Conservation (phyloP, 805 yeast genomes). For the Candida montana region DNA sequence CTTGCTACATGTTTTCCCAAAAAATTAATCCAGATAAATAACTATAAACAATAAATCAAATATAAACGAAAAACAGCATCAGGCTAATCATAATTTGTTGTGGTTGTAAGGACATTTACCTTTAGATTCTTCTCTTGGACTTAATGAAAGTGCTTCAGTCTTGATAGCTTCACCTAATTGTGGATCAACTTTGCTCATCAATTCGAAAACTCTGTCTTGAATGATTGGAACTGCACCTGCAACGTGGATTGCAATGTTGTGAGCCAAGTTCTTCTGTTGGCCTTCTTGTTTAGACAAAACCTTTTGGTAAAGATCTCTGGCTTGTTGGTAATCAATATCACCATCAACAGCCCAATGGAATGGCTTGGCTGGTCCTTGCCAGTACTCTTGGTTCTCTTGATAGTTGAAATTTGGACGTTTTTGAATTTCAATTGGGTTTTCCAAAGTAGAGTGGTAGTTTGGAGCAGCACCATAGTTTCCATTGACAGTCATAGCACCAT, state of each 20-base stretch:
- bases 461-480: constrained; percentile 76
- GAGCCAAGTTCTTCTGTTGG: constrained; percentile 79
- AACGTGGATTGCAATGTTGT: constrained; percentile 77
- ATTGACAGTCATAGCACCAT: constrained; percentile 68
- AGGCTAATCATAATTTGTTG: constrained; percentile 20
- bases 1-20: too few species aligned
- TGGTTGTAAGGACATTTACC: constrained; percentile 21
- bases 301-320: constrained; percentile 59
- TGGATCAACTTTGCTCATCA: constrained; percentile 68
- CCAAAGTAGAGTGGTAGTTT: constrained; percentile 58
- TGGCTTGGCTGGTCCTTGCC: constrained; percentile 79
- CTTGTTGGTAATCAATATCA: constrained; percentile 71
- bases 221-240: constrained; percentile 63
- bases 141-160: constrained; percentile 49
- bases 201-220: constrained; percentile 72
- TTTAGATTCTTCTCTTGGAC: constrained; percentile 17
- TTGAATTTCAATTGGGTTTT: constrained; percentile 27
- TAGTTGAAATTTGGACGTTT: constrained; percentile 23
- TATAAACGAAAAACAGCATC: too few species aligned
- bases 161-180: constrained; percentile 64
- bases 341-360: constrained; percentile 78
- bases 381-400: constrained; percentile 69
- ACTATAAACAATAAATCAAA: constrained; percentile 1
- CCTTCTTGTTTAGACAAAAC: constrained; percentile 73
- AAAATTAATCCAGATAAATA: too few species aligned